These are phyloP conservation scores for Udeniomyces megalosporus DNA, from an alignment of 768 basidiomycete species.

Conservation along the genomic window DNA sequence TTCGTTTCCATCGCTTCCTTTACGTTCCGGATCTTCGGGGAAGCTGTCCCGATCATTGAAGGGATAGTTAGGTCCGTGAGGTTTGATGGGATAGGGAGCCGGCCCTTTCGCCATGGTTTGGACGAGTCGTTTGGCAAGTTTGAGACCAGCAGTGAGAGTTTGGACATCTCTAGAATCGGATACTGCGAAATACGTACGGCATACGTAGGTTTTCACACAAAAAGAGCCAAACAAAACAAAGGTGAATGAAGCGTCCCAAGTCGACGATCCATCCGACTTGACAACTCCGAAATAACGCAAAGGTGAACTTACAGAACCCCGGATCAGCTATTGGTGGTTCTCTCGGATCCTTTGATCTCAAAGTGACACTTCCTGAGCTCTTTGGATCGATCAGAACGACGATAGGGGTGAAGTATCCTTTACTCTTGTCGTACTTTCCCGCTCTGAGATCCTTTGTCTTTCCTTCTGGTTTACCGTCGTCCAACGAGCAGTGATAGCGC, in stretches of 20 bases:
- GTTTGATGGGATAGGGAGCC: conserved; percentile 8
- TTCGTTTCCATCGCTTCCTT: neutral
- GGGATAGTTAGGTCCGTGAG: conserved; percentile 10
- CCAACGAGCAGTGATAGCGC: conserved; percentile 9
- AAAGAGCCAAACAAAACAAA: neutral
- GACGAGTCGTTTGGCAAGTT: conserved; percentile 7
- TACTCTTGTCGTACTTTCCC: conserved; percentile 13
- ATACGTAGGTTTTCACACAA: too few relatives aligned
- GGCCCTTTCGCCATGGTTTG: neutral
- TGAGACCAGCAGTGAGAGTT: conserved; percentile 6
- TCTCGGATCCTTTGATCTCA: neutral
- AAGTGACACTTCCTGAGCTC: conserved; percentile 5
- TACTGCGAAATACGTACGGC: neutral
- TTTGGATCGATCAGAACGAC: conserved; percentile 8
- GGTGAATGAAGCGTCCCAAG: too few relatives aligned
- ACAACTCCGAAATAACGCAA: neutral
- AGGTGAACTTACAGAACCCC: neutral
- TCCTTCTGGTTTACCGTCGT: conserved; percentile 14
- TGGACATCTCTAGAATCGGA: conserved; percentile 6
- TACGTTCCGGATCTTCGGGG: neutral
- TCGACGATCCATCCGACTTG: too few relatives aligned
- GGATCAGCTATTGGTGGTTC: conserved; percentile 5
- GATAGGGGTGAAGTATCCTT: conserved; percentile 16
- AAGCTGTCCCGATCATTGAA: neutral
- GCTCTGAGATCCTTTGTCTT: conserved; percentile 2